Conservation (phyloP, 495 filamentous ascomycete species). For the Clavariopsis aquatica region DNA sequence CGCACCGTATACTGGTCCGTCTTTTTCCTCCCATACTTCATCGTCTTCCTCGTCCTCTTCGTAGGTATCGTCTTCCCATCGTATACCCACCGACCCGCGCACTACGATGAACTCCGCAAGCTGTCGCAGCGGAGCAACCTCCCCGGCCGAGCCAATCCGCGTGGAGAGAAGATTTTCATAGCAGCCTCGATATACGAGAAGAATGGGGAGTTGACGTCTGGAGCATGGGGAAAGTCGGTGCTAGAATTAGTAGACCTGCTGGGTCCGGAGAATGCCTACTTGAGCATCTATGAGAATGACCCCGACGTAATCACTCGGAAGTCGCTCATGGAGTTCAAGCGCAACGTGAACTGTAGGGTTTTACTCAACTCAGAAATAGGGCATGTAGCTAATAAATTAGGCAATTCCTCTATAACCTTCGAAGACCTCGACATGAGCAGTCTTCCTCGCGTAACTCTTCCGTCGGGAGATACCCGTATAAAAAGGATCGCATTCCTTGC, state of each 20-base stretch:
- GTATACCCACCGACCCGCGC: slow-evolving; percentile 27
- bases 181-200: slow-evolving; percentile 72
- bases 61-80: slow-evolving; percentile 27
- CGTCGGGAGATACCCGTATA: slow-evolving; percentile 60
- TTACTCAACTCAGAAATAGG: slow-evolving; percentile 12
- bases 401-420: slow-evolving; percentile 54
- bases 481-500: slow-evolving; percentile 78
- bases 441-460: slow-evolving; percentile 60
- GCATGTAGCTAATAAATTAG: slow-evolving; percentile 34
- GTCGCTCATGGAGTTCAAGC: slow-evolving; percentile 49
- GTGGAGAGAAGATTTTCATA: slow-evolving; percentile 71
- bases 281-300: slow-evolving; percentile 73
- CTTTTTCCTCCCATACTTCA: slow-evolving; percentile 23
- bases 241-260: slow-evolving; percentile 63
- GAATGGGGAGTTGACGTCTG: slow-evolving; percentile 57
- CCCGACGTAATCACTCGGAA: slow-evolving; percentile 51
- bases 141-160: slow-evolving; percentile 61
- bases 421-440: slow-evolving; percentile 55
- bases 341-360: slow-evolving; percentile 49
- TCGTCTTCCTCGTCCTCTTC: slow-evolving; percentile 22
- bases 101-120: slow-evolving; percentile 30
- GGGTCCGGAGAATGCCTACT: slow-evolving; percentile 57
- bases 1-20: slow-evolving; percentile 23
- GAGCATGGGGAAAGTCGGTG: slow-evolving; percentile 66
- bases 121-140: background rate